Conservation (phyloP, 140 eudicot species). For the Oenanthe javanica region DNA sequence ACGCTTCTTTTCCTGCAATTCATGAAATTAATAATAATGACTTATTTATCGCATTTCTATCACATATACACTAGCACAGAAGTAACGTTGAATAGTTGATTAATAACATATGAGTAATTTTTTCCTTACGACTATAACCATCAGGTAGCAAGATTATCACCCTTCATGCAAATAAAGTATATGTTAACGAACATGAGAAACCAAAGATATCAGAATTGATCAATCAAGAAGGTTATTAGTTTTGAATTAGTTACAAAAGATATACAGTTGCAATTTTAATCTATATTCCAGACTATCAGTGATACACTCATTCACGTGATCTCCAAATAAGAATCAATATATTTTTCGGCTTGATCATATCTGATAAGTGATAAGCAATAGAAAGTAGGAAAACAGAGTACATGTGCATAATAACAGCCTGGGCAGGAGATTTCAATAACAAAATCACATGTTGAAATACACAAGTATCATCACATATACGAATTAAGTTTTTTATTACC, state of each 20-base stretch:
- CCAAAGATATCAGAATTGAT: not conserved
- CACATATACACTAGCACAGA: not conserved
- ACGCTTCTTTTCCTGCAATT: slow-evolving; percentile 80
- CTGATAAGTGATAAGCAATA: no score
- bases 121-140: not conserved
- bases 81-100: not conserved
- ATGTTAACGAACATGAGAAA: not conserved
- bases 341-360: no score
- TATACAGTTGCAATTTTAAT: no score
- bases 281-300: no score
- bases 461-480: not conserved
- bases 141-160: not conserved
- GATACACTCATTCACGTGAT: no score
- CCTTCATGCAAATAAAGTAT: not conserved
- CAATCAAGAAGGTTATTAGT: not conserved
- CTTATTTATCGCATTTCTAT: not conserved
- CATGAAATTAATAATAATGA: not conserved
- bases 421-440: not conserved
- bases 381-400: no score
- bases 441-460: not conserved
- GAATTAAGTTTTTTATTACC: not conserved
- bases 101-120: not conserved
- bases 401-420: not conserved
- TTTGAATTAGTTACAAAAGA: not conserved
- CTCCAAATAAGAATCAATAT: no score